A percentile compares a stretch with the other conserved stretches of the same genome.
Conservation (phyloP, 495 filamentous ascomycete genomes). For the Cairneyella variabilis region DNA sequence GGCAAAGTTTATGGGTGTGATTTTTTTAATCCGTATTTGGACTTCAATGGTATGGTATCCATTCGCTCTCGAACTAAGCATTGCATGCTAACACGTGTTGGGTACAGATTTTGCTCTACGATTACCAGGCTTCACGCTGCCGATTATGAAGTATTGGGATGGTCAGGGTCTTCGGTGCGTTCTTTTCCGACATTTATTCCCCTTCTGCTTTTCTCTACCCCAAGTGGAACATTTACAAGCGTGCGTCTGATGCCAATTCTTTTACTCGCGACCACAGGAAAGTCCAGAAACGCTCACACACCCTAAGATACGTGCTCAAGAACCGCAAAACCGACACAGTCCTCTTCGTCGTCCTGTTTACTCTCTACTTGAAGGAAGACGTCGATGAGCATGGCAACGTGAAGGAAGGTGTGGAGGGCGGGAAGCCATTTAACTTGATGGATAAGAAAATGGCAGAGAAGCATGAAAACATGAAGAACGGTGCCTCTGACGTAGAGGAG, state of each 20-base stretch:
- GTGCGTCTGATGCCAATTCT: background rate
- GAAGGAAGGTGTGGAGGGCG: conserved; percentile 36
- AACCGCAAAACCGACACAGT: conserved; percentile 63
- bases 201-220: conserved; percentile 1
- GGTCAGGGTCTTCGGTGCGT: conserved; percentile 53
- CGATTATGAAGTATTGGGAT: conserved; percentile 78
- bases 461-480: conserved; percentile 16
- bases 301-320: conserved; percentile 82
- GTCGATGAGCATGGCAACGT: conserved; percentile 55
- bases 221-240: background rate
- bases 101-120: conserved; percentile 65
- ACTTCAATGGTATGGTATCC: conserved; percentile 61
- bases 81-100: background rate
- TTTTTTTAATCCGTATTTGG: conserved; percentile 90
- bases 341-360: conserved; percentile 78
- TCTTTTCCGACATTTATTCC: background rate
- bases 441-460: conserved; percentile 5
- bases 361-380: conserved; percentile 60
- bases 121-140: conserved; percentile 73
- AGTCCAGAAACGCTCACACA: conserved; percentile 50
- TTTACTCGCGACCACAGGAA: conserved; percentile 11
- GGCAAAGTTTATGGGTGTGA: conserved; percentile 64
- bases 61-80: background rate
- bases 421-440: conserved; percentile 17
- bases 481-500: background rate